A percentile compares a stretch with the other conserved stretches of the same genome.
These are phyloP conservation scores for Nicotiana otophora DNA, from an alignment of 257 asterid genomes.

Conservation along the genomic window DNA sequence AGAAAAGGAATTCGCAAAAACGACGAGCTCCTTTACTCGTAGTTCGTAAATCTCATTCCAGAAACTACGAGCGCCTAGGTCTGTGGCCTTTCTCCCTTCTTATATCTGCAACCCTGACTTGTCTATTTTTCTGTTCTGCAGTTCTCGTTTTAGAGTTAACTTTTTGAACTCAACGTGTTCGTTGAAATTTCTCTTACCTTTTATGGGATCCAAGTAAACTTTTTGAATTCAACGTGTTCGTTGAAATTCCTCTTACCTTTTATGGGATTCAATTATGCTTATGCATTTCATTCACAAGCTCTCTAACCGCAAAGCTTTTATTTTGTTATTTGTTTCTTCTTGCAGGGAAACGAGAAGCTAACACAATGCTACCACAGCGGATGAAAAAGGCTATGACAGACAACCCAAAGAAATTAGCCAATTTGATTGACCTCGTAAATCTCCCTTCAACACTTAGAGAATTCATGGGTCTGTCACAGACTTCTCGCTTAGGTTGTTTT, in stretches of 20 bases:
- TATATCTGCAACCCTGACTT: neutral
- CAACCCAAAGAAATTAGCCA: slow-evolving; percentile 77
- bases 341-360: neutral
- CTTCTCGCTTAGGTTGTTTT: slow-evolving; percentile 79
- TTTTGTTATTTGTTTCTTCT: neutral
- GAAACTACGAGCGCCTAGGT: neutral
- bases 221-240: slow-evolving; percentile 21
- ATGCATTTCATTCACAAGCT: neutral
- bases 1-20: no score
- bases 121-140: no score
- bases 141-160: no score
- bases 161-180: slow-evolving; percentile 21
- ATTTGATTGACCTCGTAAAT: slow-evolving; percentile 76
- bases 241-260: neutral
- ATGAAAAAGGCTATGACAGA: slow-evolving; percentile 56
- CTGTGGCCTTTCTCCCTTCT: neutral
- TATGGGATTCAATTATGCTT: neutral
- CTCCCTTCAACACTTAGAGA: slow-evolving; percentile 76
- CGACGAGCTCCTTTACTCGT: neutral
- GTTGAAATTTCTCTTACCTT: neutral
- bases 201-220: neutral
- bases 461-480: slow-evolving; percentile 93
- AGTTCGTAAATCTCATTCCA: neutral
- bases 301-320: neutral
- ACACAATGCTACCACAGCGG: slow-evolving; percentile 55